Evolutionary conservation across 192 early-diverging fungal species (phyloP).

Genomic region (Phlyctochytrium planicorne): DNA sequence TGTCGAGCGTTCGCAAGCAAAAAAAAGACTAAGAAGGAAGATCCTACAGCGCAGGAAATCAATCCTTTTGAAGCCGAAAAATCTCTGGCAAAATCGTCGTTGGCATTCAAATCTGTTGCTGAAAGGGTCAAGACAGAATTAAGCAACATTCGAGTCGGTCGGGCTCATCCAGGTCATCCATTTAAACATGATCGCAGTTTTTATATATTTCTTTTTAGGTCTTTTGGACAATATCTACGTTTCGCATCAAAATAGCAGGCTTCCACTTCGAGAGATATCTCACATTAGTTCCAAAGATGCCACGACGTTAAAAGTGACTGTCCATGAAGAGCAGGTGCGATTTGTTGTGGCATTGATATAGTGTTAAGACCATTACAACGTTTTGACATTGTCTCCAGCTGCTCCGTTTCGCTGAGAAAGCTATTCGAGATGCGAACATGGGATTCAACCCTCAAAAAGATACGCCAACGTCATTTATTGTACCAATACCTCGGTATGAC

Average conservation of each 20-base stretch:
- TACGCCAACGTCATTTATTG: slow-evolving; percentile 66
- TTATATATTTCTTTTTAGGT: no score
- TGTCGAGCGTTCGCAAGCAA: no score
- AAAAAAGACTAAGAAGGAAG: no score
- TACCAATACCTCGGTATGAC: slow-evolving; percentile 75
- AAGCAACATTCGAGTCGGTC: not conserved
- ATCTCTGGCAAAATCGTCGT: not conserved
- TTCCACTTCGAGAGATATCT: slow-evolving; percentile 63
- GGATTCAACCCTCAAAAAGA: slow-evolving; percentile 70
- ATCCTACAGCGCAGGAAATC: no score
- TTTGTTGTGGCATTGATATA: not conserved
- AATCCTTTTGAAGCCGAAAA: no score
- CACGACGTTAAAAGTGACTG: slow-evolving; percentile 74
- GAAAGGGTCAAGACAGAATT: not conserved
- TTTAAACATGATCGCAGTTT: no score
- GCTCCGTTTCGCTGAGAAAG: slow-evolving; percentile 63
- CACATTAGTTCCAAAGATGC: slow-evolving; percentile 81
- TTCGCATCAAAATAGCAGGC: not conserved
- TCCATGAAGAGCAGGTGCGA: slow-evolving; percentile 70
- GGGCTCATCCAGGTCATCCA: not conserved
- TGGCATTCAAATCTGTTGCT: not conserved
- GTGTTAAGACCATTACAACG: not conserved
- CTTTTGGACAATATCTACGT: no score
- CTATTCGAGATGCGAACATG: slow-evolving; percentile 72
- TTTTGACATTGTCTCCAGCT: slow-evolving; percentile 28